These are phyloP conservation scores for Ceratocystis huliohia DNA, from an alignment of 2,329 filamentous ascomycete genomes.

Conservation along the genomic window DNA sequence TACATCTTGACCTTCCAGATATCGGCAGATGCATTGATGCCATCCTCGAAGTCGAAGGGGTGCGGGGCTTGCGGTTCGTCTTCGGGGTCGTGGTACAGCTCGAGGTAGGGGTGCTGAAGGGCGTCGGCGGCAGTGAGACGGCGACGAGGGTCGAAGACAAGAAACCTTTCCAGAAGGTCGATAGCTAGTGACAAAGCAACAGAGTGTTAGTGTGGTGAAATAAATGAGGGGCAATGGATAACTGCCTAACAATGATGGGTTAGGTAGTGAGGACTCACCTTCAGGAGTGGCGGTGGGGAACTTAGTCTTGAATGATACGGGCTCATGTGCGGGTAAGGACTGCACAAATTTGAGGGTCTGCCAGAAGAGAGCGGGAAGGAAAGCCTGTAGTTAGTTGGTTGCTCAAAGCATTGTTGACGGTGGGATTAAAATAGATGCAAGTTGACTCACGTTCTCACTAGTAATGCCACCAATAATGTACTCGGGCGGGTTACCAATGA, in stretches of 20 bases:
- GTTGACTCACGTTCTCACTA: conserved; percentile 74
- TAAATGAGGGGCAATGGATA: not conserved
- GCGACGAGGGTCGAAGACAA: conserved; percentile 97
- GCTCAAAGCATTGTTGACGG: not conserved
- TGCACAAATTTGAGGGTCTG: conserved; percentile 94
- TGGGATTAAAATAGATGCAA: not conserved
- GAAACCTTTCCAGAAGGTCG: conserved; percentile 88
- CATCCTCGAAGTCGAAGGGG: conserved; percentile 99
- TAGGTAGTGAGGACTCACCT: conserved; percentile 40
- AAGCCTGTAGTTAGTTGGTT: conserved; percentile 21
- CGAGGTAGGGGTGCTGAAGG: conserved; percentile 82
- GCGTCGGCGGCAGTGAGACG: conserved; percentile 77
- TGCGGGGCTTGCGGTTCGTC: conserved; percentile 92
- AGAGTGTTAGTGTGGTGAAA: not conserved
- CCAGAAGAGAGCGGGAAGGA: not conserved
- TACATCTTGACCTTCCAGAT: conserved; percentile 99
- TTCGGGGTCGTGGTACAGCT: conserved; percentile 92
- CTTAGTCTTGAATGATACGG: conserved; percentile 73
- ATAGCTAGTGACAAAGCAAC: conserved; percentile 46
- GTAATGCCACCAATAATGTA: conserved; percentile 98
- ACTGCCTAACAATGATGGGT: not conserved
- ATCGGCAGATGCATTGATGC: conserved; percentile 90
- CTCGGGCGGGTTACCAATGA: conserved; percentile 89
- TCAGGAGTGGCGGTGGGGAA: conserved; percentile 88
- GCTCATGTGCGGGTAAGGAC: conserved; percentile 86